Percentiles rank a stretch among this genome's conserved stretches.
phyloP scores from a whole-genome alignment of 495 filamentous ascomycete species.

The Xylaria curta region DNA sequence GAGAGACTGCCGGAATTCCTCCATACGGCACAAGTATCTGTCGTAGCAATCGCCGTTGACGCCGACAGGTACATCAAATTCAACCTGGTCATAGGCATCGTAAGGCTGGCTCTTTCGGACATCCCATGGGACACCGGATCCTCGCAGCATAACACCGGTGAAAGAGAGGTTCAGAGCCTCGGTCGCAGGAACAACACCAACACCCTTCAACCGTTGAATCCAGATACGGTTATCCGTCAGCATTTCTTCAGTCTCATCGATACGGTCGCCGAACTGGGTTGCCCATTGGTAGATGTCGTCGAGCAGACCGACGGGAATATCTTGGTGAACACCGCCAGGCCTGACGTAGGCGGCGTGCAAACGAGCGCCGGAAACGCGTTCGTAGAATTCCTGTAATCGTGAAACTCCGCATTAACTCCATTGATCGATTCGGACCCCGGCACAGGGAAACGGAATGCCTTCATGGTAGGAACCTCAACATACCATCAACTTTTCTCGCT shows the following conservation, averaged over 20 bases:
- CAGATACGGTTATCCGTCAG: constrained; percentile 99
- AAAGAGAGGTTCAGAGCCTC: constrained; percentile 96
- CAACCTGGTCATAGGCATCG: constrained; percentile 96
- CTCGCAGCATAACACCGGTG: constrained; percentile 96
- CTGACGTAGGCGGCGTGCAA: constrained; percentile 98
- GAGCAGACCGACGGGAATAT: constrained; percentile 91
- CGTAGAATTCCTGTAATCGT: constrained; percentile 89
- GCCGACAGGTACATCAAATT: constrained; percentile 97
- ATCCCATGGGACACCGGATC: constrained; percentile 97
- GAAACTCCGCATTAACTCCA: constrained; percentile 18
- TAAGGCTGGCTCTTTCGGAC: constrained; percentile 95
- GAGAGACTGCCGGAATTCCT: constrained; percentile 97
- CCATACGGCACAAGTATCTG: constrained; percentile 98
- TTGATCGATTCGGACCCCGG: neutral
- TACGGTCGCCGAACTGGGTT: constrained; percentile 98
- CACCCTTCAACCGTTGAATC: constrained; percentile 87
- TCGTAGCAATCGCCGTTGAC: constrained; percentile 99
- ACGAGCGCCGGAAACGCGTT: constrained; percentile 97
- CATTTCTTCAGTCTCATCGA: constrained; percentile 98
- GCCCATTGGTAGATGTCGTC: constrained; percentile 99
- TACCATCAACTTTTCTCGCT: constrained; percentile 99
- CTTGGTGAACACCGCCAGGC: constrained; percentile 94
- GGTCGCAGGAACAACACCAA: constrained; percentile 89
- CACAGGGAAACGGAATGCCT: neutral
- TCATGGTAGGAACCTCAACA: constrained; percentile 37